Evolutionary conservation across 1,284 basidiomycete species (phyloP), one percentile per base, ranked within the genome.

Genomic region (Trichosporon coremiiforme): DNA sequence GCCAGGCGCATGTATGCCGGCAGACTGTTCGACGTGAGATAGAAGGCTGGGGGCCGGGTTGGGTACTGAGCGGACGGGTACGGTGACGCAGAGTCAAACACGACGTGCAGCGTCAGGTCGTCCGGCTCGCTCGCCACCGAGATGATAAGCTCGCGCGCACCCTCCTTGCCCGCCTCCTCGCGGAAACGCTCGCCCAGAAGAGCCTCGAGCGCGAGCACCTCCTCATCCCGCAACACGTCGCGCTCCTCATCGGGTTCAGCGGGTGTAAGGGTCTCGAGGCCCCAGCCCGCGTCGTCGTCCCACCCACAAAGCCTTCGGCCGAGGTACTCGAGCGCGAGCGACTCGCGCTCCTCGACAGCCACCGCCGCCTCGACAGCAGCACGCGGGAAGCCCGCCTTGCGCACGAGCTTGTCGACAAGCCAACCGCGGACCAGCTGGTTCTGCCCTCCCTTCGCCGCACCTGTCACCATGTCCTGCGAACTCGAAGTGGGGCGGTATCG

Each of bases 1-100:
- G 96, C 89, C 0, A 98, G 87, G 38, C 93, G 89, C 72, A 97
- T 86, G 80, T 97, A 98, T 0, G 93, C 87, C 0, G 95, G 89
- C 6, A 92, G 85, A 0, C 87, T 87, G 0, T 84, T 79, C 1
- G 93, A 94, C 0, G 90, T 87, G 69, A 97, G 83, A 79, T 90
- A 95, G 81, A 95, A 89, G 0, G 88, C 83, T 0, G 94, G 93
- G 5, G 89, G 85, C 71, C 86, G 86, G 4, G 85, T 85, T 3
- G 80, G 81, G 60, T 83, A 76, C 63, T 76, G 73, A 2, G 85
- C 79, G 45, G 87, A 85, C 15, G 89, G 87, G 78, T 89, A 90
- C 4, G 84, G 78, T 67, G 86, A 85, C n/a, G 85, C 78, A 1
- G 82, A 72, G 65, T 89, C 87, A 41, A 89, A 85, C 36, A 91